Conservation (phyloP, 495 filamentous ascomycete genomes). For the Bathelium albidoporum region DNA sequence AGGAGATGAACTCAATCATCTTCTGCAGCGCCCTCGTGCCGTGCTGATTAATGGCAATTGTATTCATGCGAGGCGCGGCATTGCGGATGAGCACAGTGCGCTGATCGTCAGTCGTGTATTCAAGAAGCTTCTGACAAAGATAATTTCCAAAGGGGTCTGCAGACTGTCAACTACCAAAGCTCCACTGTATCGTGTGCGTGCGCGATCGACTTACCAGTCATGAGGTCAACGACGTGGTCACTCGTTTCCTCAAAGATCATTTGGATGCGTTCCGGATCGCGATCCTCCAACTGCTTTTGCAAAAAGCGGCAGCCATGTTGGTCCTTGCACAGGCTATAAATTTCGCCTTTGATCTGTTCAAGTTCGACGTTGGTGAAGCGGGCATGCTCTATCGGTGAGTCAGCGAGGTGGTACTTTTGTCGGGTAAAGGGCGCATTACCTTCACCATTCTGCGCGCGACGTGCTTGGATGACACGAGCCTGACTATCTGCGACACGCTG, state of each 20-base stretch:
- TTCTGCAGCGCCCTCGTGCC: conserved; percentile 94
- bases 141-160: conserved; percentile 96
- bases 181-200: not conserved
- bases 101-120: conserved; percentile 87
- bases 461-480: conserved; percentile 58
- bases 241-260: conserved; percentile 91
- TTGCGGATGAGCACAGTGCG: conserved; percentile 86
- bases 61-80: conserved; percentile 70
- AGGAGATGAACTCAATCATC: conserved; percentile 96
- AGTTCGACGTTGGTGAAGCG: conserved; percentile 70
- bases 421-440: conserved; percentile 29
- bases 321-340: conserved; percentile 86
- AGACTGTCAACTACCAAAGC: conserved; percentile 8
- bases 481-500: conserved; percentile 49
- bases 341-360: conserved; percentile 67
- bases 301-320: conserved; percentile 93
- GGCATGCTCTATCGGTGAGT: conserved; percentile 35
- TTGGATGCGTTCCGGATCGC: conserved; percentile 68
- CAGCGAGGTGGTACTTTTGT: conserved; percentile 31
- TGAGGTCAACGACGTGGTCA: conserved; percentile 84
- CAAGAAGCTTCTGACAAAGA: conserved; percentile 90
- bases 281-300: conserved; percentile 94
- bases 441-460: conserved; percentile 55
- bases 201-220: conserved; percentile 58
- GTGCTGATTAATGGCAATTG: conserved; percentile 91